Conservation (phyloP, 176 grass and related monocot genomes). For the Ampelocalamus luodianensis region DNA sequence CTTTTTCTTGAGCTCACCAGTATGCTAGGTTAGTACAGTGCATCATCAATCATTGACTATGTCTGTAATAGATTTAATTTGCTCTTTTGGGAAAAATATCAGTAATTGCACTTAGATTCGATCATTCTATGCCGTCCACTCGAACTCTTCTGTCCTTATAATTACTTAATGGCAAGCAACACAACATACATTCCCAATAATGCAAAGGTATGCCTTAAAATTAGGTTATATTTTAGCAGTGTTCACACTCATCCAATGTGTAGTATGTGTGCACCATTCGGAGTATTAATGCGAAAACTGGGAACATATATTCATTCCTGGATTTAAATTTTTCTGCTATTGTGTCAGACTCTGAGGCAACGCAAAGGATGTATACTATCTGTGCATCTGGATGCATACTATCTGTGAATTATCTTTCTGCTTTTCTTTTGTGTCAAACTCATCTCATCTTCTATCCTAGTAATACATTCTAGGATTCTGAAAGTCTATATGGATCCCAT, state of each 20-base stretch:
- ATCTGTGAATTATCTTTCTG: background rate
- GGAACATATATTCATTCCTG: conserved; percentile 34
- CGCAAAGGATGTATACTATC: background rate
- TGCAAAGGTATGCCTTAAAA: conserved; percentile 16
- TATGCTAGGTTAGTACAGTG: conserved; percentile 64
- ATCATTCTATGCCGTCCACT: conserved; percentile 18
- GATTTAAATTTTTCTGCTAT: conserved; percentile 20
- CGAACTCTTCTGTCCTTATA: conserved; percentile 16
- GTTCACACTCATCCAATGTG: background rate
- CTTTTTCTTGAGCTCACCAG: conserved; percentile 69
- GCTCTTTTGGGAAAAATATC: background rate
- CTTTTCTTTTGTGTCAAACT: conserved; percentile 27
- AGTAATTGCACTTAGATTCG: conserved; percentile 17
- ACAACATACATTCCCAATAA: background rate
- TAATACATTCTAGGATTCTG: conserved; percentile 35
- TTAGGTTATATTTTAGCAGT: conserved; percentile 34
- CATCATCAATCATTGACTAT: conserved; percentile 20
- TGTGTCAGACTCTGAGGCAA: conserved; percentile 8
- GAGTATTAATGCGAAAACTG: conserved; percentile 17
- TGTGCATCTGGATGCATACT: background rate
- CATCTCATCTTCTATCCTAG: conserved; percentile 19
- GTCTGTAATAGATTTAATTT: conserved; percentile 22
- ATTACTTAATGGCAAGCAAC: conserved; percentile 29
- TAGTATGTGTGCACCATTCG: conserved; percentile 5
- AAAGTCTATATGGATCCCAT: conserved; percentile 27